Evolutionary conservation across 2,329 filamentous ascomycete species (phyloP), one percentile per base, ranked within the genome.

Genomic region (Pestalotiopsis sp.): DNA sequence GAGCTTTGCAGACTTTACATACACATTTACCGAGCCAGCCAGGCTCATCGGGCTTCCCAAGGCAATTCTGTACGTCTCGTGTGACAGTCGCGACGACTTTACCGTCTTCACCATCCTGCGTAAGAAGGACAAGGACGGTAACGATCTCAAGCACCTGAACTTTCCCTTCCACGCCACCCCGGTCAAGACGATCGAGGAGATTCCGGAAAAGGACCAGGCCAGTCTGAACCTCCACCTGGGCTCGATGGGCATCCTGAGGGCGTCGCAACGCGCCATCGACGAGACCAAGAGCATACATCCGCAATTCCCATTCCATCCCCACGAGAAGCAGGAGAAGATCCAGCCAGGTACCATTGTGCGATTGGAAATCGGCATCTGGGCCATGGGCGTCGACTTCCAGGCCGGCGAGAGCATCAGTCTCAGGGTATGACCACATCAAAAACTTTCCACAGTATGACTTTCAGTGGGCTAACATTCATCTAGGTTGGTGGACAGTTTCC

Each of bases 31-130:
- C 2, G 73, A 82, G 59, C 73, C 74, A 2, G 79, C 82, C 0
- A 75, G 79, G 4, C 72, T 87, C 1, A 80, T 84, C n/a, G 85
- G 84, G 1, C 73, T 84, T 0, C 79, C 84, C 7, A 86, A 86
- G 71, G 82, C 83, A 0, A 73, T 82, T 0, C 73, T 87, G 0
- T 84, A 83, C 74, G 81, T 86, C 76, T 83, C 81, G 0, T 82
- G 78, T 68, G 72, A 76, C 2, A 77, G 80, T 13, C 73, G 75
- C 14, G 78, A 86, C 64, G 85, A 86, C 69, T 79, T 86, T 69
- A 79, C 77, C 27, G 79, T 85, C 1, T 85, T 80, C 64, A 75
- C 84, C 4, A 78, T 82, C 7, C 66, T 86, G 3, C 77, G 82
- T 6, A 87, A 87, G 73, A 72, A 78, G 17, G 81, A 83, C 61